These are phyloP conservation scores for Candida stauntonica DNA, from an alignment of 805 yeast species.

Conservation along the genomic window DNA sequence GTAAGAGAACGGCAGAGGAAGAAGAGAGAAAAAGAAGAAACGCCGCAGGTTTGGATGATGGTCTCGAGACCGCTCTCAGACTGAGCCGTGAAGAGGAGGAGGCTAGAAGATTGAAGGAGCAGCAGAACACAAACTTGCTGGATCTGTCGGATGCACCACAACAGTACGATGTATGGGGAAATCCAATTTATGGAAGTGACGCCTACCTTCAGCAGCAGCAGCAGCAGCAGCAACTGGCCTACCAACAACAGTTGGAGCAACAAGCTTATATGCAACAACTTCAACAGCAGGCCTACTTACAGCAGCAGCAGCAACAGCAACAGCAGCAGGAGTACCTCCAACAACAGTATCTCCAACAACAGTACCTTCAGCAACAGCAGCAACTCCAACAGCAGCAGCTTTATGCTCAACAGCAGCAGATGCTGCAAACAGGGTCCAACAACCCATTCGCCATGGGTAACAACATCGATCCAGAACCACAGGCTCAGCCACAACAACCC, in stretches of 20 bases:
- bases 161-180: constrained; percentile 29
- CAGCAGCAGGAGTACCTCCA: constrained; percentile 35
- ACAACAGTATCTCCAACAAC: constrained; percentile 13
- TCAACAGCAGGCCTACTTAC: constrained; percentile 27
- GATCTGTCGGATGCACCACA: constrained; percentile 44
- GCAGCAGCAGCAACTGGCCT: constrained; percentile 23
- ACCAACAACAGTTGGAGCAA: constrained; percentile 32
- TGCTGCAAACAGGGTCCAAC: constrained; percentile 67
- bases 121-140: constrained; percentile 44
- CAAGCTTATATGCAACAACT: constrained; percentile 24
- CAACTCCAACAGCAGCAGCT: constrained; percentile 6
- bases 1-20: constrained; percentile 77
- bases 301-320: constrained; percentile 31
- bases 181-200: constrained; percentile 24
- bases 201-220: constrained; percentile 18
- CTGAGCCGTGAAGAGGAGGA: constrained; percentile 76
- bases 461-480: constrained; percentile 31
- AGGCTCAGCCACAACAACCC: constrained; percentile 40
- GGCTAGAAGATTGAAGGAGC: constrained; percentile 44
- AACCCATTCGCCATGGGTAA: constrained; percentile 63
- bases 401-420: constrained; percentile 31
- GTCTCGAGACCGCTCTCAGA: constrained; percentile 63
- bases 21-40: constrained; percentile 62
- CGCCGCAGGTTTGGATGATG: constrained; percentile 37
- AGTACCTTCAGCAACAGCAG: constrained; percentile 13